Conservation (phyloP, 306 rosid species). For the Citrullus mucosospermus region DNA sequence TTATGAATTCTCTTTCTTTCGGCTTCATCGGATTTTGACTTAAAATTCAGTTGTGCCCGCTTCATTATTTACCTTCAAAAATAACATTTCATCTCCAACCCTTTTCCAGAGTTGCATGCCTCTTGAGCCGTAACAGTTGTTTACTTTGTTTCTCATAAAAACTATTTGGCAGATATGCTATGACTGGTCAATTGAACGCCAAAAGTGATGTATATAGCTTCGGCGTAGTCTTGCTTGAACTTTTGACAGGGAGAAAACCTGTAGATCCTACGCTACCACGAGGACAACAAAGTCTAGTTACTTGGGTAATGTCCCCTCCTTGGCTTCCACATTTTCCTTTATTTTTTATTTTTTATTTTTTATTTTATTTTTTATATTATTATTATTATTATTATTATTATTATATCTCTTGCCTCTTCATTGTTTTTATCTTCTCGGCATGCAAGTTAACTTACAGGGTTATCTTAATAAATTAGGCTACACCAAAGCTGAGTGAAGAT, state of each 20-base stretch:
- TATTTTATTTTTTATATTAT: too few species aligned
- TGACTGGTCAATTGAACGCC: slow-evolving; percentile 15
- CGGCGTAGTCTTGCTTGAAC: slow-evolving; percentile 14
- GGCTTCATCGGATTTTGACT: neutral
- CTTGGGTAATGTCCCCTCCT: neutral
- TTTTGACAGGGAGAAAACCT: slow-evolving; percentile 13
- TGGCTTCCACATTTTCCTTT: neutral
- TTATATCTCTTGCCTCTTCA: neutral
- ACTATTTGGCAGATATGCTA: slow-evolving; percentile 5
- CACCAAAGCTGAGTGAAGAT: slow-evolving; percentile 13
- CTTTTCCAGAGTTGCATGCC: neutral
- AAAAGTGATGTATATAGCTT: slow-evolving; percentile 13
- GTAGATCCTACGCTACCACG: slow-evolving; percentile 13
- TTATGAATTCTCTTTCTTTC: neutral
- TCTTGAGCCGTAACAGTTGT: neutral
- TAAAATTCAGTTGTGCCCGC: neutral
- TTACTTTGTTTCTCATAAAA: neutral
- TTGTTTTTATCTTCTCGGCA: neutral
- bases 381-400: too few species aligned
- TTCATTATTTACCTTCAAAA: neutral
- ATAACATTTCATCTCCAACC: neutral
- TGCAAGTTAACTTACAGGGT: neutral
- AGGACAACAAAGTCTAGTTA: slow-evolving; percentile 15
- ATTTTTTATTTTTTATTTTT: too few species aligned
- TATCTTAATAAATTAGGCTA: slow-evolving; percentile 5